Evolutionary conservation across 1,284 basidiomycete genomes (phyloP), one percentile per base, ranked within the genome.

Genomic region (Wolfiporia cocos): DNA sequence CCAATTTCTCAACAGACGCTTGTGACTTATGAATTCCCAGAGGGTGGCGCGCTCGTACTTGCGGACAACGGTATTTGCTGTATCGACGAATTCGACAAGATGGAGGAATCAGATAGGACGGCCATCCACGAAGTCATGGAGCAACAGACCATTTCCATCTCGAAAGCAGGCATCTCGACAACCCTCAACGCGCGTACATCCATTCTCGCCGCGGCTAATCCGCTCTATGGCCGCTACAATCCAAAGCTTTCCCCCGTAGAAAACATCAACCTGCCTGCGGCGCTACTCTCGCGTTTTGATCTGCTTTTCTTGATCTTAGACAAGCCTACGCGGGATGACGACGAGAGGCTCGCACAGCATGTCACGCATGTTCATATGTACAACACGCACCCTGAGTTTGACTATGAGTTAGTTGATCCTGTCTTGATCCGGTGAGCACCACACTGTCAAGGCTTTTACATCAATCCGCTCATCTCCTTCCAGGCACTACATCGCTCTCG

Each of bases 121-220:
- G 92, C 96, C 11, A 99, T 99, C 50, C 96, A 99, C 70, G 96
- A 99, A 75, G 96, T 99, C 43, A 99, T 99, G 96, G 95, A 99
- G 65, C 95, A 99, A 61, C 95, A 99, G 66, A 99, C 96, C 2
- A 99, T 99, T 50, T 97, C 92, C 2, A 99, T 99, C 53, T 94
- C 93, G 34, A 99, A 99, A 68, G 96, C 96, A 2, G 96, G 96
- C 17, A 99, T 99, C 63, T 96, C 93, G 0, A 99, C 96, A 0
- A 99, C 96, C 0, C 74, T 99, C 29, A 99, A 99, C 58, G 96
- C 96, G n/a, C 83, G 96, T 30, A 97, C 95, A 0, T 98, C 96
- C 7, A 92, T 99, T 56, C 81, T 99, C 9, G 96, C 96, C 1
- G 96, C 96, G 6, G 96, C 96, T 33, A 99, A 99, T 65, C 96